Evolutionary conservation across 768 basidiomycete genomes (phyloP).

Genomic region (Panaeolus papilionaceus): DNA sequence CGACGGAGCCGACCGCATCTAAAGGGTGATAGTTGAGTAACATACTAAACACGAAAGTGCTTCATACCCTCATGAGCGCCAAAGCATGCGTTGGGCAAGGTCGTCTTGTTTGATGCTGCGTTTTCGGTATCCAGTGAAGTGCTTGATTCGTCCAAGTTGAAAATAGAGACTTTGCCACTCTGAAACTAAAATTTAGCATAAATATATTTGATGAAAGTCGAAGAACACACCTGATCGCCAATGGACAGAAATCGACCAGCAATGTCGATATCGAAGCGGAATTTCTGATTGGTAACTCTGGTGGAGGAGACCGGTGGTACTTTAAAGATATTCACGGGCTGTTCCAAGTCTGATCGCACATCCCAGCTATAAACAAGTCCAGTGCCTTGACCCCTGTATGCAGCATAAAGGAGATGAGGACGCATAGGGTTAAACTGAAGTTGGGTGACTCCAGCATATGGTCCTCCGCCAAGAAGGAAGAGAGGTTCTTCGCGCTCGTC

Average conservation of each 20-base stretch:
- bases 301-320: slow-evolving; percentile 1
- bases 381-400: slow-evolving; percentile 68
- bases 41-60: background rate
- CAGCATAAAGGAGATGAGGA: slow-evolving; percentile 78
- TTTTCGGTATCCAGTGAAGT: background rate
- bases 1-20: slow-evolving; percentile 80
- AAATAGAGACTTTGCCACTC: slow-evolving; percentile 15
- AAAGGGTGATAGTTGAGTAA: background rate
- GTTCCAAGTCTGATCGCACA: slow-evolving; percentile 60
- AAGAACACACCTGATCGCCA: slow-evolving; percentile 68
- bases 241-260: slow-evolving; percentile 66
- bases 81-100: slow-evolving; percentile 44
- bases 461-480: slow-evolving; percentile 67
- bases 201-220: slow-evolving; percentile 9
- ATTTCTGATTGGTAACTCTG: slow-evolving; percentile 71
- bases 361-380: slow-evolving; percentile 81
- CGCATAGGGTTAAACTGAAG: slow-evolving; percentile 72
- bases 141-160: background rate
- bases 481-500: slow-evolving; percentile 63
- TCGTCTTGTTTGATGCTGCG: background rate
- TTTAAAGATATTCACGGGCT: slow-evolving; percentile 47
- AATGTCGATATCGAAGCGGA: slow-evolving; percentile 78
- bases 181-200: slow-evolving; percentile 52
- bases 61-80: slow-evolving; percentile 61
- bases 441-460: slow-evolving; percentile 57